Evolutionary conservation across 1,139 yeast genomes (phyloP).

Genomic region (Kodamaea derodonti): DNA sequence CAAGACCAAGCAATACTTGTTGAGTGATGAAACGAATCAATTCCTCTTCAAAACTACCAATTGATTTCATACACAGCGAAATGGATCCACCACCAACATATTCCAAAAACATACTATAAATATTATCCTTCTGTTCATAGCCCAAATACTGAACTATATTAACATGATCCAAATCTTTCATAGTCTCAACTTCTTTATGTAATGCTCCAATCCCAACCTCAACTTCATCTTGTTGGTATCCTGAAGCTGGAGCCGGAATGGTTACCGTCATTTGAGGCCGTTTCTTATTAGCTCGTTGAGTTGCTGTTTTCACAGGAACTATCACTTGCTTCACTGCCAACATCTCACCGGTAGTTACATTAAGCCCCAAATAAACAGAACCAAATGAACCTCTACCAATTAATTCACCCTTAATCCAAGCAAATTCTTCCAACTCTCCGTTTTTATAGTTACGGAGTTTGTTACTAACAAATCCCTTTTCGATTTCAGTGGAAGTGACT

Average conservation of each 20-base stretch:
- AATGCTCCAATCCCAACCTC: slow-evolving; percentile 66
- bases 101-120: slow-evolving; percentile 83
- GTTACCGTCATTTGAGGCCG: not conserved
- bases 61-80: slow-evolving; percentile 76
- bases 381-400: slow-evolving; percentile 98
- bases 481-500: slow-evolving; percentile 72
- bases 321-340: slow-evolving; percentile 96
- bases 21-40: slow-evolving; percentile 68
- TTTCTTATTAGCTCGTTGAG: slow-evolving; percentile 15
- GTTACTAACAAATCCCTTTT: slow-evolving; percentile 49
- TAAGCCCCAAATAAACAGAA: slow-evolving; percentile 86
- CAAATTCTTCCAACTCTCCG: slow-evolving; percentile 79
- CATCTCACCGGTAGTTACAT: slow-evolving; percentile 97
- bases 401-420: slow-evolving; percentile 97
- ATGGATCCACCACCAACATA: slow-evolving; percentile 98
- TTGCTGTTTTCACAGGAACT: slow-evolving; percentile 41
- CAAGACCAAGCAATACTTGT: slow-evolving; percentile 80
- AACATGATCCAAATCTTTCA: slow-evolving; percentile 90
- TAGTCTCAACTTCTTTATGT: slow-evolving; percentile 86
- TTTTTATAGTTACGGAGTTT: slow-evolving; percentile 54
- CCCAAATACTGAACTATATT: slow-evolving; percentile 96
- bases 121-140: slow-evolving; percentile 71
- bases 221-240: slow-evolving; percentile 41
- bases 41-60: slow-evolving; percentile 81
- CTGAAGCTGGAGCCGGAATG: slow-evolving; percentile 5